Base-by-base conservation (phyloP, 352 stramenopile genomes). In the Phytopythium ostracodes region DNA sequence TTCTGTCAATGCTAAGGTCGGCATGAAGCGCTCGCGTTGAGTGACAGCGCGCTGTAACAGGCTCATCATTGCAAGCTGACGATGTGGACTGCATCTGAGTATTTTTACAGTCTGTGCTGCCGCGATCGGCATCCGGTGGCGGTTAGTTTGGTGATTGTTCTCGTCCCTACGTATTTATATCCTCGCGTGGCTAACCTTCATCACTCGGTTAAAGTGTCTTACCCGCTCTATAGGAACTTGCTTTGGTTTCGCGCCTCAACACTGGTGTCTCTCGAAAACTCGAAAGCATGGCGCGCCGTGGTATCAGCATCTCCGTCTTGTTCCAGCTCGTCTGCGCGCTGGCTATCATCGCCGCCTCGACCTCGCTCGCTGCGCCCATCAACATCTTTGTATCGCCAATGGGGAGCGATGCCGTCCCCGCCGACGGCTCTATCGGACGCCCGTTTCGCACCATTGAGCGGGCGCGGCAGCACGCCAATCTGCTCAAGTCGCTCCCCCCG, bases 401-500 rank as follows among this genome's bases (percentile, higher is more conserved):
- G 4, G 79, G 84, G 2, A 81, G 57, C 43, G 77, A 90, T 60
- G 36, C 49, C 27, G 71, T 71, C 20, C 70, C 77, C 55, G 61
- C 63, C 5, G 67, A 77, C 60, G 84, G 84, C 29, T 87, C 70
- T 51, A 65, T 91, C 27, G 25, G 43, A 0, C 62, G 56, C 24
- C 81, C 84, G 35, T 90, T 90, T 60, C 69, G 72, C 49, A 76
- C 81, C 0, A 63, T 93, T 20, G n/a, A 63, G 14, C 74, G 75
- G 17, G 84, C 65, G 0, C 78, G 89, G 36, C 56, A 62, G 42
- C 70, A 77, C 58, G 73, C 85, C 11, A 69, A 62, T 29, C 46
- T 53, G 14, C 72, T 62, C 6, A 75, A 74, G 50, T 61, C 55
- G n/a, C 11, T 67, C 6, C 56, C 59, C 22, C 50, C 25, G 24